Base-by-base conservation (phyloP, 2,329 filamentous ascomycete species). In the Zymoseptoria pseudotritici region DNA sequence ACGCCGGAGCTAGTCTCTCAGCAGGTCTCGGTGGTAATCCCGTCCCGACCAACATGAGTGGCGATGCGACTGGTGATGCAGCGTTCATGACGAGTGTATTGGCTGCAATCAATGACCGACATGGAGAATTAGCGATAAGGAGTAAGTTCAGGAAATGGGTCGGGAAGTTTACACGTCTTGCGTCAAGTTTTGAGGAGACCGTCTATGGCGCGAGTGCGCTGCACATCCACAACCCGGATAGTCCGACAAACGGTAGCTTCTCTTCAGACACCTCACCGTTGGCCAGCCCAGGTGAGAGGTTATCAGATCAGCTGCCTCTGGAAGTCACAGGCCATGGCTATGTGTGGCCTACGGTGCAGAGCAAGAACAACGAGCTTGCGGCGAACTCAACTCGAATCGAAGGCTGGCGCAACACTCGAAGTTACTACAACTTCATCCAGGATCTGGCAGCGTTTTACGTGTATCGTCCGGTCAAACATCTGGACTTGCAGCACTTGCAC, bases 71-170 rank as follows among this genome's bases (percentile, higher is more conserved):
- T 0, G 92, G 93, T 7, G 94, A 99, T 70, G 83, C 84, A 29
- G 83, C 87, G 1, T 99, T 99, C 73, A 96, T 99, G 86, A 84
- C 87, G 17, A 88, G 91, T 67, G 86, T 99, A 11, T 79, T 91
- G 19, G 84, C 87, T 62, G 93, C 91, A 69, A 95, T 99, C 66
- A 84, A 86, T 31, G 88, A 91, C 50, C 84, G 94, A 17, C 89
- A 93, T 63, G 94, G 94, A 52, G 91, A 99, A 75, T 88, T 90
- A 59, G 91, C 91, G 1, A 89, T 99, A 58, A 84, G 94, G 21
- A 87, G 90, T 31, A 97, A 96, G 76, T 97, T 92, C 89, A 86
- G 92, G 19, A 89, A 91, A 62, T 99, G 94, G 86, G 87, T 97
- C n/a, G 81, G 88, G 59, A 94, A 92, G 73, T 97, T 99, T 71